Percentiles rank a stretch among this genome's conserved stretches.
phyloP scores from a whole-genome alignment of 2,329 filamentous ascomycete genomes.

The Phaeophleospora eucalypticola region DNA sequence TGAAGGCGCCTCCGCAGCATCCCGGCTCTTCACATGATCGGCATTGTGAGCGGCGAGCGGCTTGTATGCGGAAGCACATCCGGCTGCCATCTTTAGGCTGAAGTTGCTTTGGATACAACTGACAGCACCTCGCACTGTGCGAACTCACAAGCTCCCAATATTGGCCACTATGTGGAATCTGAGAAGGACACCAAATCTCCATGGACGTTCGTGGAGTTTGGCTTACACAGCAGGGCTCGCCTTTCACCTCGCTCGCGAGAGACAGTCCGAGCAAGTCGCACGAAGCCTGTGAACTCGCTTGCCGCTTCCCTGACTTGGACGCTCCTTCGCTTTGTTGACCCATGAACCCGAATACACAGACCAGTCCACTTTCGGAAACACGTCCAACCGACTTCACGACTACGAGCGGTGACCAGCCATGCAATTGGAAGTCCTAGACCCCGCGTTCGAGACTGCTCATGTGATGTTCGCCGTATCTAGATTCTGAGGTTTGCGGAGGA shows the following conservation, averaged over 20 bases:
- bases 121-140: too few relatives aligned
- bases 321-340: neutral
- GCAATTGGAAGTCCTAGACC: neutral
- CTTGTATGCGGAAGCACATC: neutral
- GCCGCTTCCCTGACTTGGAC: neutral
- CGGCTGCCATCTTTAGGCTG: too few relatives aligned
- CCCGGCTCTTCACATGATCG: neutral
- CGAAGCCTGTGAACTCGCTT: too few relatives aligned
- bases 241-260: too few relatives aligned
- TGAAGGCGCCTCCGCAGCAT: neutral
- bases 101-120: too few relatives aligned
- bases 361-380: neutral
- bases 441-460: neutral
- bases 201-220: too few relatives aligned
- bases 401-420: too few relatives aligned
- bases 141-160: too few relatives aligned
- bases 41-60: neutral
- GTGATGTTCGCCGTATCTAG: neutral
- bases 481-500: neutral
- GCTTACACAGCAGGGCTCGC: too few relatives aligned
- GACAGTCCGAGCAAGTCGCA: too few relatives aligned
- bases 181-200: too few relatives aligned
- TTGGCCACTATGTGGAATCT: too few relatives aligned
- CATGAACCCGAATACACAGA: neutral
- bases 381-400: neutral